Evolutionary conservation across 371 early-diverging fungal species (phyloP), one percentile per base, ranked within the genome.

Genomic region (Rhizopus sp.): DNA sequence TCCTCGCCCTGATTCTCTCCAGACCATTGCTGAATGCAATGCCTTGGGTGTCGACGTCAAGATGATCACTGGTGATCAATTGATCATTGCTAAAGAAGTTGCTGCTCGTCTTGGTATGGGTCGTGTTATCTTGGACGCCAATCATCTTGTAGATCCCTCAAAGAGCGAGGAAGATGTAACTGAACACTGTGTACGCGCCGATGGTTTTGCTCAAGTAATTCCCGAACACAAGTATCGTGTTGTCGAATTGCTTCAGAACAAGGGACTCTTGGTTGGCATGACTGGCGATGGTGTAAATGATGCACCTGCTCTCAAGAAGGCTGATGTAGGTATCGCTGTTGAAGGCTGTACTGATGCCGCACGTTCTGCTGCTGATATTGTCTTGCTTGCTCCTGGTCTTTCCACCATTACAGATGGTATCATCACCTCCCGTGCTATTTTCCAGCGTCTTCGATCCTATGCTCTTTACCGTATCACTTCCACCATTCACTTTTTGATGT

Each of bases 151-250:
- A 17, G 96, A 96, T 59, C 77, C 94, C n/a, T 87, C 85, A 59
- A 82, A 88, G 31, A 75, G 89, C 16, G 94, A 93, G 46, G 91
- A 92, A 45, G 91, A 94, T 69, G 77, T 90, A 12, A 85, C 94
- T n/a, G 84, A 87, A 55, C 87, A 88, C 61, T 87, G 88, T 62
- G 77, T 83, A 29, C 89, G 90, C 62, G 90, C 92, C 13, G 97
- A 97, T 72, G 96, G 96, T 35, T 97, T 98, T 72, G 97, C 95
- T 13, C 93, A 95, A 73, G 96, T 95, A 35, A 91, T 89, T 72
- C 96, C 99, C 13, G 97, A 97, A 77, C 94, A 96, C 85, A 97
- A 97, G 73, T 88, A 91, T 69, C 89, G 91, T 57, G 93, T 98
- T 37, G 95, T 98, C 3, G 88, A 90, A 66, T 75, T 95, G 13